Conservation (phyloP, 805 yeast genomes). For the Metschnikowia chrysomelidarum region DNA sequence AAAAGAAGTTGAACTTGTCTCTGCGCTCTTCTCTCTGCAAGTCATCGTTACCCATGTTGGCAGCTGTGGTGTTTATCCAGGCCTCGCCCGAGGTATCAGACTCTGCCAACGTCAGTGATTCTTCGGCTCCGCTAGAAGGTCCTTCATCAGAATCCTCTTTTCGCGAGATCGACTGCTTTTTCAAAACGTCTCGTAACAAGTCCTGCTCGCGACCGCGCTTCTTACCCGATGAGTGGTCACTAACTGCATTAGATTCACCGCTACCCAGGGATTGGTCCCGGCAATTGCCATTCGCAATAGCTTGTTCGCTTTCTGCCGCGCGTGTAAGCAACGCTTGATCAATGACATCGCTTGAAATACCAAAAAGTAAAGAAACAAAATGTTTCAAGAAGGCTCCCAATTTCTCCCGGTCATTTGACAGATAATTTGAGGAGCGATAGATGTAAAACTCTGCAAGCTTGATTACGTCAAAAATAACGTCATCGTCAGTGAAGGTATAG, state of each 20-base stretch:
- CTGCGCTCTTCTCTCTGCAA: constrained; percentile 36
- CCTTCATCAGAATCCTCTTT: constrained; percentile 36
- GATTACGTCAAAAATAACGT: constrained; percentile 70
- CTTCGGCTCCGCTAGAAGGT: constrained; percentile 34
- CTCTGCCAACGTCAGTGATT: constrained; percentile 30
- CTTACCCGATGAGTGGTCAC: constrained; percentile 25
- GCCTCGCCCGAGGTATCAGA: constrained; percentile 39
- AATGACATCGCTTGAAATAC: constrained; percentile 48
- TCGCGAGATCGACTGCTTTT: constrained; percentile 45
- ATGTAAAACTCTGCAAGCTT: constrained; percentile 66
- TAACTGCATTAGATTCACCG: constrained; percentile 8
- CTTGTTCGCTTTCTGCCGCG: constrained; percentile 20
- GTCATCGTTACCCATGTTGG: constrained; percentile 27
- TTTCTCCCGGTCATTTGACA: constrained; percentile 76
- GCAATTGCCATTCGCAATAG: constrained; percentile 14
- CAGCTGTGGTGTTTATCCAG: constrained; percentile 41
- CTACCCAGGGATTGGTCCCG: constrained; percentile 18
- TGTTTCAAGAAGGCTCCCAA: constrained; percentile 67
- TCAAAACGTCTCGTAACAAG: constrained; percentile 57
- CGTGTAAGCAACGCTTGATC: constrained; percentile 36
- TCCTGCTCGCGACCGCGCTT: constrained; percentile 55
- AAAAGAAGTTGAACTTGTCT: constrained; percentile 71
- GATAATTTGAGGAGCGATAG: constrained; percentile 67
- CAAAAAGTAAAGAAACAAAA: constrained; percentile 72
- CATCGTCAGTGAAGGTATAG: constrained; percentile 62